These are phyloP conservation scores for Phytophthora pisi DNA, from an alignment of 352 stramenopile genomes.

Conservation along the genomic window DNA sequence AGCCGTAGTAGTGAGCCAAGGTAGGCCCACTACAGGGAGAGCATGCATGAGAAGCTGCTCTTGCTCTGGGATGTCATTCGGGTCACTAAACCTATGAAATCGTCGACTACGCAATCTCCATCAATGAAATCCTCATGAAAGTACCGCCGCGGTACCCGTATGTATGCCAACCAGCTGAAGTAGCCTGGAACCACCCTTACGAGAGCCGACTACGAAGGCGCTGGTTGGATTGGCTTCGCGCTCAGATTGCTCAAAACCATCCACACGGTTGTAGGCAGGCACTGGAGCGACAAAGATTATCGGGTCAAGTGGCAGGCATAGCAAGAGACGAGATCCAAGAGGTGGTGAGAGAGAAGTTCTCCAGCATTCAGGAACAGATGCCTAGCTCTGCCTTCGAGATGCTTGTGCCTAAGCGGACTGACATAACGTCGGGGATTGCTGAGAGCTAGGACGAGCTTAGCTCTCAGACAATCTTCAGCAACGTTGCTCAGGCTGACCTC, in stretches of 20 bases:
- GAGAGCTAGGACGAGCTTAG: conserved; percentile 5
- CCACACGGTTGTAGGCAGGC: not conserved
- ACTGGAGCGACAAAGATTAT: not conserved
- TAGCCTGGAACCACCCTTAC: conserved; percentile 8
- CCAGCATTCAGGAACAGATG: not conserved
- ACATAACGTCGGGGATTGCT: conserved; percentile 2
- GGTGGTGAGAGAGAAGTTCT: not conserved
- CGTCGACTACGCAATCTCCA: not conserved
- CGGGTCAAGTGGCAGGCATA: not conserved
- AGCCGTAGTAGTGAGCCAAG: too few species aligned
- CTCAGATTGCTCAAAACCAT: not conserved
- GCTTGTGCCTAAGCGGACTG: conserved; percentile 1
- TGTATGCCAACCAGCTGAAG: conserved; percentile 8
- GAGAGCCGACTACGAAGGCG: not conserved
- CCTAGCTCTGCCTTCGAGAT: conserved; percentile 1
- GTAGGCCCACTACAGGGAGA: too few species aligned
- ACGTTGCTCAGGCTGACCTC: conserved; percentile 1
- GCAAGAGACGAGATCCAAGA: not conserved
- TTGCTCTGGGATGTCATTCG: conserved; percentile 7
- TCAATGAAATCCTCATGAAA: conserved; percentile 7
- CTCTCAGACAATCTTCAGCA: not conserved
- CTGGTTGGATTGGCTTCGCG: not conserved
- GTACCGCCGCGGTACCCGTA: conserved; percentile 6
- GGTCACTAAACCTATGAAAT: conserved; percentile 3
- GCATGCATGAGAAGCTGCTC: not conserved